A percentile compares a stretch with the other conserved stretches of the same genome.
Conservation (phyloP, 2,329 filamentous ascomycete species). For the Alternaria infectoria region DNA sequence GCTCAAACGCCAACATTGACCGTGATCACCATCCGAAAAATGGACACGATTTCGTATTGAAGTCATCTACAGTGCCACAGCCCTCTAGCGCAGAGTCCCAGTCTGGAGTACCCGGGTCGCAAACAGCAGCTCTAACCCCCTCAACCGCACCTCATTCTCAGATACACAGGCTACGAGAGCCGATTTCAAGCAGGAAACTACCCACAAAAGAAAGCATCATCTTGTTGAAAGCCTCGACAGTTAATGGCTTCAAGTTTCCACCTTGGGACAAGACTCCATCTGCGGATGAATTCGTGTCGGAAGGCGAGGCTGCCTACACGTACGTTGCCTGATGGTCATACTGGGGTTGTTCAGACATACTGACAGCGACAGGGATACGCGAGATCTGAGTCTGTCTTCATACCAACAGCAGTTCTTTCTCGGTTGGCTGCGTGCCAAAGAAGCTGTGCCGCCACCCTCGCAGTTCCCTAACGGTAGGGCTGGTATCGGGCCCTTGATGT, state of each 20-base stretch:
- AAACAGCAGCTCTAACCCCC: slow-evolving; percentile 1
- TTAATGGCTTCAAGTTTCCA: slow-evolving; percentile 84
- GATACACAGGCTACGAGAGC: slow-evolving; percentile 52
- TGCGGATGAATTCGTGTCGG: slow-evolving; percentile 65
- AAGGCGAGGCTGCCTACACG: slow-evolving; percentile 65
- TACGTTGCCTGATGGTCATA: slow-evolving; percentile 44
- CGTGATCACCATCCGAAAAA: background rate
- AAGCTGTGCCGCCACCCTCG: slow-evolving; percentile 64
- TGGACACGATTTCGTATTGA: background rate
- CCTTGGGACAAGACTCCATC: slow-evolving; percentile 76
- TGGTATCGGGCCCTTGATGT: slow-evolving; percentile 61
- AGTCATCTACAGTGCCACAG: background rate
- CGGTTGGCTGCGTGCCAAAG: slow-evolving; percentile 79
- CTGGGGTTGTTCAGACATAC: background rate
- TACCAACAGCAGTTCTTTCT: slow-evolving; percentile 78
- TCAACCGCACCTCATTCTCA: slow-evolving; percentile 25
- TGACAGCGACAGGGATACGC: slow-evolving; percentile 62
- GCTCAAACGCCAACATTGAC: background rate
- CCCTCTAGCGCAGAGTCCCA: background rate
- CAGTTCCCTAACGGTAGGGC: slow-evolving; percentile 41
- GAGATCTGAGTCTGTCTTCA: slow-evolving; percentile 73
- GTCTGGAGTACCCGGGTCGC: background rate
- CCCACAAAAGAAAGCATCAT: slow-evolving; percentile 77
- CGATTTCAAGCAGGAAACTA: slow-evolving; percentile 64
- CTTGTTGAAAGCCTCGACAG: slow-evolving; percentile 74